Conservation (phyloP, 2,329 filamentous ascomycete species). For the Paradendryphiella salina region DNA sequence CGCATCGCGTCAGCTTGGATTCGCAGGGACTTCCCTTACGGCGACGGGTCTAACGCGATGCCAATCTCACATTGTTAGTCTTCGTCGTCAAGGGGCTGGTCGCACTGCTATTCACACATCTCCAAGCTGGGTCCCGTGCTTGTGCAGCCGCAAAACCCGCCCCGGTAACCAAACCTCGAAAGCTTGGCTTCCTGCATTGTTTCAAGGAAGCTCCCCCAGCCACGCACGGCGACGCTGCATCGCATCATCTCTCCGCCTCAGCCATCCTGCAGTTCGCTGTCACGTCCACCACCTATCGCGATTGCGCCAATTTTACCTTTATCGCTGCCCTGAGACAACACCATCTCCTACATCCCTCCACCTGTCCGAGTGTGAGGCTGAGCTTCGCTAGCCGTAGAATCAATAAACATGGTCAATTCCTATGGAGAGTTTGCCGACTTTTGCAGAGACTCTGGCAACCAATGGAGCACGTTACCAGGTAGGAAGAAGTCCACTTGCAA, state of each 20-base stretch:
- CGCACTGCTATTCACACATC: background rate
- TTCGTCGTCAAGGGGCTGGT: conserved; percentile 7
- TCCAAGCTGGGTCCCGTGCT: background rate
- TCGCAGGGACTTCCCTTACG: conserved; percentile 7
- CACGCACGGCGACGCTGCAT: conserved; percentile 22
- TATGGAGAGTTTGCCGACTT: conserved; percentile 51
- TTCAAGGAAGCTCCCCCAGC: conserved; percentile 24
- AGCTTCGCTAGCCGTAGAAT: conserved; percentile 26
- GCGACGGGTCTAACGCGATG: background rate
- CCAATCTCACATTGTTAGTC: background rate
- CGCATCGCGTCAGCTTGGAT: conserved; percentile 1
- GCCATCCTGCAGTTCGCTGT: conserved; percentile 12
- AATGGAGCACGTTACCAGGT: conserved; percentile 48
- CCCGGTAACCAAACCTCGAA: conserved; percentile 19
- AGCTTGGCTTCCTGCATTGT: conserved; percentile 26
- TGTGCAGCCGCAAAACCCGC: conserved; percentile 15
- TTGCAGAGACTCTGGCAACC: conserved; percentile 55
- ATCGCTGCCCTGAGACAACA: background rate
- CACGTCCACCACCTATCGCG: conserved; percentile 14
- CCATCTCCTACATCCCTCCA: background rate
- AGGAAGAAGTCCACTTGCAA: conserved; percentile 16
- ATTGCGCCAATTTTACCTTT: conserved; percentile 11
- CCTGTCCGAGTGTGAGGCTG: conserved; percentile 28
- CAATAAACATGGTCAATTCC: conserved; percentile 35
- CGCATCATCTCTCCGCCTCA: conserved; percentile 24